Percentiles rank a stretch among this genome's conserved stretches.
phyloP scores from a whole-genome alignment of 2,329 filamentous ascomycete species.

The Colletotrichum cordylinicola region DNA sequence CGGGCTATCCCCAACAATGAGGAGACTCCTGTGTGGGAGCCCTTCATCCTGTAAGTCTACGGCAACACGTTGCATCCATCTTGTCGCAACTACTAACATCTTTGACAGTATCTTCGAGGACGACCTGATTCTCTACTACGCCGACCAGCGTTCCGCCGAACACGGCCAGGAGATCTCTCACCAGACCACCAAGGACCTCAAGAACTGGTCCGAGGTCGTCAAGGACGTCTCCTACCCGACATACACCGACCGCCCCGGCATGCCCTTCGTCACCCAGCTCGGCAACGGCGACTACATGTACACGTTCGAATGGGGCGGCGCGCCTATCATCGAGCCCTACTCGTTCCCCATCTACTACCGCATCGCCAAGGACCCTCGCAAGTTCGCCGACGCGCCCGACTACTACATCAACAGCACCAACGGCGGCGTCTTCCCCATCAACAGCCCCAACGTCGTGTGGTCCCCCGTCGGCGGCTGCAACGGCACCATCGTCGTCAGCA shows the following conservation, averaged over 20 bases:
- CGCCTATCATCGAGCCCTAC: slow-evolving; percentile 34
- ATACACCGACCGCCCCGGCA: slow-evolving; percentile 70
- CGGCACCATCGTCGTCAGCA: slow-evolving; percentile 49
- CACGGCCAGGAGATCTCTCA: slow-evolving; percentile 75
- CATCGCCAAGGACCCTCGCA: slow-evolving; percentile 41
- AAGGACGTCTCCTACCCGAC: slow-evolving; percentile 68
- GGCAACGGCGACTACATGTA: slow-evolving; percentile 67
- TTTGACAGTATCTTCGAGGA: slow-evolving; percentile 55
- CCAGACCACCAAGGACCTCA: slow-evolving; percentile 64
- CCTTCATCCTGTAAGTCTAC: slow-evolving; percentile 58
- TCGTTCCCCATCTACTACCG: slow-evolving; percentile 52
- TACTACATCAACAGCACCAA: slow-evolving; percentile 37
- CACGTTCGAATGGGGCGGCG: slow-evolving; percentile 67
- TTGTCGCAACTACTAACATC: neutral
- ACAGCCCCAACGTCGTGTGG: slow-evolving; percentile 51
- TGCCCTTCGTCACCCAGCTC: slow-evolving; percentile 67
- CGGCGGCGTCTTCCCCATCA: slow-evolving; percentile 37
- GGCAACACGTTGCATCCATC: accelerated
- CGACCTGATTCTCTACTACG: slow-evolving; percentile 71
- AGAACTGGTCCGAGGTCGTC: slow-evolving; percentile 59
- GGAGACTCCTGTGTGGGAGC: slow-evolving; percentile 75
- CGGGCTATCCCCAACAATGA: slow-evolving; percentile 67
- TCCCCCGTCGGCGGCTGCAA: slow-evolving; percentile 47
- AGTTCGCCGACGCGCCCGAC: slow-evolving; percentile 37
- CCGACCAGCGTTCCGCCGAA: slow-evolving; percentile 70